Base-by-base conservation (phyloP, 306 rosid species). In the Oxytropis ochrocephala region DNA sequence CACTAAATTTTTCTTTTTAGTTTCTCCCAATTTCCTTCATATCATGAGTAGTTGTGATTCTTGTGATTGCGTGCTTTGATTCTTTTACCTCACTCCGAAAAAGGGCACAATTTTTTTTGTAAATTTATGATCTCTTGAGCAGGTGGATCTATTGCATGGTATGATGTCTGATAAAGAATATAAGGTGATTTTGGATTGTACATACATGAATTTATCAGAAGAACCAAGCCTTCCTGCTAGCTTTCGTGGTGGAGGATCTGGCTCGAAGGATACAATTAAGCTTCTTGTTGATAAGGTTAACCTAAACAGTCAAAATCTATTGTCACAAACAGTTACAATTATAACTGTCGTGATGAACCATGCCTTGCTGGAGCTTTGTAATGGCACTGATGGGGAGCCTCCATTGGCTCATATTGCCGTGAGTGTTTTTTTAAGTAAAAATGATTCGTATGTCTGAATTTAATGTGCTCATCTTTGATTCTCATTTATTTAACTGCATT, bases 271-370 rank as follows among this genome's bases (percentile, higher is more conserved):
- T 66, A 83, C 95, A 35, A 85, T 94, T 44, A 80, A 64, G 74
- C 85, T 87, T 79, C 87, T 94, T 59, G 97, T 83, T 71, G 99
- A 94, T 75, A 94, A 82, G 95, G 99, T 94, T 84, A 94, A 94
- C 79, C 52, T 51, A 48, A 94, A 87, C 73, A 78, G 99, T 78
- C 99, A 94, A 77, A 77, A 69, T 74, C 76, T 94, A 59, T 75
- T 91, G 67, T 87, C 97, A 16, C 94, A 77, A 35, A 91, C 92
- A 18, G 95, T 94, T 80, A 84, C 99, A 12, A 86, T 85, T 84
- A 69, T 89, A 73, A 65, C 87, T 6, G 99, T 94, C 67, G 75
- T 75, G 24, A 69, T 88, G 69, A 87, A 89, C 67, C 88, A 87
- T 77, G 97, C 96, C 72, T 82, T 91, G 66, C 76, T 94, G 79